phyloP scores from a whole-genome alignment of 306 rosid species.

The Gillenia trifoliata region DNA sequence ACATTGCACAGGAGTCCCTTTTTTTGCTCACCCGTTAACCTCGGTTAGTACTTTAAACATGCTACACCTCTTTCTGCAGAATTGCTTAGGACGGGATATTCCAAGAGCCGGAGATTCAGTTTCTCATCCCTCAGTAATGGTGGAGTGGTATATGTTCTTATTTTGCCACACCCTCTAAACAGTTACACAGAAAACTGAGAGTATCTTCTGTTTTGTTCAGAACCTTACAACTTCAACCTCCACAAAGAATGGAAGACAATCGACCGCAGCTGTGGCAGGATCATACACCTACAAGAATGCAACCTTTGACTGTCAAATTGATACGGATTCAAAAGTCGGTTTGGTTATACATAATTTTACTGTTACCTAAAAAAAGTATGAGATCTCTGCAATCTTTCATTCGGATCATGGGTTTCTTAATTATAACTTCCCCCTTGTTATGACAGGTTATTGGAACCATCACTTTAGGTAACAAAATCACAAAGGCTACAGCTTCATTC shows the following conservation, averaged over 20 bases:
- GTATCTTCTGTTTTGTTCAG: not conserved
- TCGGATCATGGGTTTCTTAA: too few species aligned
- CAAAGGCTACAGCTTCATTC: slow-evolving; percentile 9
- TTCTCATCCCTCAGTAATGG: not conserved
- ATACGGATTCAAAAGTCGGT: slow-evolving; percentile 4
- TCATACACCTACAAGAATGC: not conserved
- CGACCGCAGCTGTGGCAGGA: slow-evolving; percentile 1
- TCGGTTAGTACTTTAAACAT: not conserved
- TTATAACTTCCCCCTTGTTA: not conserved
- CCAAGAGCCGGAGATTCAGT: not conserved
- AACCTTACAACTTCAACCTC: slow-evolving; percentile 1
- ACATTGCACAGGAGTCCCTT: not conserved
- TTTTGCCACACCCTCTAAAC: not conserved
- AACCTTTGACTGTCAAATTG: not conserved
- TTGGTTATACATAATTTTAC: not conserved
- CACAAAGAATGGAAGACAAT: not conserved
- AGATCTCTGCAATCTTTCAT: too few species aligned
- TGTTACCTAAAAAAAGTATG: not conserved
- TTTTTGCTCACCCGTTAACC: not conserved
- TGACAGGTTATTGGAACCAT: slow-evolving; percentile 15
- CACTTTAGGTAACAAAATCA: not conserved
- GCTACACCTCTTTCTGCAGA: too few species aligned
- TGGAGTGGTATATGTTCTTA: not conserved
- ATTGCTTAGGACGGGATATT: slow-evolving; percentile 2
- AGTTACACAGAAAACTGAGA: not conserved